Conservation (phyloP, 148 eudicot species). For the Camellia granthamiana region DNA sequence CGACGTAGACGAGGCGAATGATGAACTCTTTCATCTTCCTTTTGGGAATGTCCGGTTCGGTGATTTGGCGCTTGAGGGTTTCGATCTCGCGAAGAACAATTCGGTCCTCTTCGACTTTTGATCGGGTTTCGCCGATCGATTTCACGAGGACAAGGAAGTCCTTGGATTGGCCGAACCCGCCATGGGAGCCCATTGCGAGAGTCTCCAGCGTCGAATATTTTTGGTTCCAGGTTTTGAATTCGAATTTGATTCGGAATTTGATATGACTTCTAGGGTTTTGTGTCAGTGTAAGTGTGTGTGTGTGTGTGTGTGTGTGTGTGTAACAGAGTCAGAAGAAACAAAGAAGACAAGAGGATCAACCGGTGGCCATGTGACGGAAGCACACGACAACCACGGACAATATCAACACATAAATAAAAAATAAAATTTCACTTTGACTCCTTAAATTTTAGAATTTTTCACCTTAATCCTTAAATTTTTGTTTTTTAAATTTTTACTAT, state of each 20-base stretch:
- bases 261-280: not conserved
- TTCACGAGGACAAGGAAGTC: conserved; percentile 89
- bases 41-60: conserved; percentile 72
- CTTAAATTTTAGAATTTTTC: too few species aligned
- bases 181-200: conserved; percentile 97
- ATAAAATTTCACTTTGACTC: too few species aligned
- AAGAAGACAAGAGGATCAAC: too few species aligned
- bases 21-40: conserved; percentile 87
- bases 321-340: too few species aligned
- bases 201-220: conserved; percentile 52
- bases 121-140: conserved; percentile 93
- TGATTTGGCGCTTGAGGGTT: conserved; percentile 58
- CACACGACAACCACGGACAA: too few species aligned
- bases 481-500: too few species aligned
- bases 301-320: too few species aligned
- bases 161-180: conserved; percentile 78
- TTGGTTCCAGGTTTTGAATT: too few species aligned
- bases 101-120: conserved; percentile 89
- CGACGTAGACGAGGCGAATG: conserved; percentile 72
- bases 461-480: too few species aligned
- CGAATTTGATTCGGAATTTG: not conserved
- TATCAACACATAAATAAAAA: too few species aligned
- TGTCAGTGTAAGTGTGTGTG: too few species aligned
- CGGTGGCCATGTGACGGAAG: too few species aligned
- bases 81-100: conserved; percentile 77